phyloP scores from a whole-genome alignment of 78 protist species.

The Dictyostelium purpureum region DNA sequence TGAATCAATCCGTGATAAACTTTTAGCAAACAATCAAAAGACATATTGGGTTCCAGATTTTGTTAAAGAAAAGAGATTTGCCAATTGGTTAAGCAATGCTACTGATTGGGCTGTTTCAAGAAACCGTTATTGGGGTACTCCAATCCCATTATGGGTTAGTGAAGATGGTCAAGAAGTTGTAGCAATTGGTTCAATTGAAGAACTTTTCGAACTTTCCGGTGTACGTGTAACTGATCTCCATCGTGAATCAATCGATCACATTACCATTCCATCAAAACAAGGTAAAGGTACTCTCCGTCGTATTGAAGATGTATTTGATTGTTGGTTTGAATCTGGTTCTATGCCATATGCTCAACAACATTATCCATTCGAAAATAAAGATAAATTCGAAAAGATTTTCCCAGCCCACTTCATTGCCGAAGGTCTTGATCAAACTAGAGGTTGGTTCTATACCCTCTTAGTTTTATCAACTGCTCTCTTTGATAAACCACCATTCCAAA shows the following conservation, averaged over 20 bases:
- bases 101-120: slow-evolving; percentile 99
- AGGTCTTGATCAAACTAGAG: slow-evolving; percentile 97
- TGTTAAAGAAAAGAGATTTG: slow-evolving; percentile 96
- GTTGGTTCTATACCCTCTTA: slow-evolving; percentile 99
- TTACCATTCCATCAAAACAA: slow-evolving; percentile 94
- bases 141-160: slow-evolving; percentile 98
- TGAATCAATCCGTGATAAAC: slow-evolving; percentile 84
- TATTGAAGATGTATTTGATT: slow-evolving; percentile 98
- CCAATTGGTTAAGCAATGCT: slow-evolving; percentile 98
- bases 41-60: slow-evolving; percentile 97
- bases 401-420: slow-evolving; percentile 99
- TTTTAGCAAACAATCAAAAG: slow-evolving; percentile 90
- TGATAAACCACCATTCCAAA: slow-evolving; percentile 97
- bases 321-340: slow-evolving; percentile 99
- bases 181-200: slow-evolving; percentile 92
- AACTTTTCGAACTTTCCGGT: slow-evolving; percentile 94
- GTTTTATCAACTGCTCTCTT: slow-evolving; percentile 98
- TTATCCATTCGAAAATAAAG: slow-evolving; percentile 99
- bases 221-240: slow-evolving; percentile 83
- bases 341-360: slow-evolving; percentile 99
- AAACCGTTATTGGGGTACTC: slow-evolving; percentile 99
- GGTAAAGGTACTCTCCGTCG: slow-evolving; percentile 91
- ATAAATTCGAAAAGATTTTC: slow-evolving; percentile 94
- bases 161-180: slow-evolving; percentile 96
- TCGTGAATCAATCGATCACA: slow-evolving; percentile 93